Base-by-base conservation (phyloP, 805 yeast genomes). In the Nematodospora valgi region DNA sequence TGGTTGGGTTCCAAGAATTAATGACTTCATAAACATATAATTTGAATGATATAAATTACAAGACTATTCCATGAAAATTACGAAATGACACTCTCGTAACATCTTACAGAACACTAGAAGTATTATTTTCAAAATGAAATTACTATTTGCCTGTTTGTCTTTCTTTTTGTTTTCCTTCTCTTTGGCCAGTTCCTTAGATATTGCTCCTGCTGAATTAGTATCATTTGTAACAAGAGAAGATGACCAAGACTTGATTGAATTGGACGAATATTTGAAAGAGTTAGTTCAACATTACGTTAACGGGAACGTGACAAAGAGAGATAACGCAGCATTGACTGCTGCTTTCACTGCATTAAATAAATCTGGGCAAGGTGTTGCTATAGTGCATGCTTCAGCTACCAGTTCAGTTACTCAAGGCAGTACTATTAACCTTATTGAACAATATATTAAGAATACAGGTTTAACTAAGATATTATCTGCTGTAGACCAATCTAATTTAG, bases 401-500 rank as follows among this genome's bases (percentile, higher is more conserved):
- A 37, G 27, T 22, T 22, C 36, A 7, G 21, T 27, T 9, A 34
- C 42, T 4, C 40, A 37, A 26, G 24, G 31, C 5, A 24, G 32
- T 4, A 28, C 38, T 9, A 40, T 43, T 4, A 27, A 26, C 19
- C 22, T 34, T 7, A 33, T 43, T 18, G 38, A 34, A 16, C 33
- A 34, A 16, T 43, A 37, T 21, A 40, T 43, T 25, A 27, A 31
- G 20, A 30, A 33, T 4, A 38, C 40, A 13, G 32, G 34, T 7
- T 37, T 43, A 13, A 30, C 35, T 3, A 24, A 32, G 11, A 16
- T 43, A n/a, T 38, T 43, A 16, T 18, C 27, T 10, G 39, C 35
- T 24, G 42, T 38, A 23, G 41, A 43, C 23, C 11, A 27, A 10
- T 43, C 46, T 7, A 34, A 31, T n/a, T 40, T 43, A 19, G 46